Percentiles rank a stretch among this genome's conserved stretches.
phyloP scores from a whole-genome alignment of 2,329 filamentous ascomycete genomes.

The Venturia carpophila region DNA sequence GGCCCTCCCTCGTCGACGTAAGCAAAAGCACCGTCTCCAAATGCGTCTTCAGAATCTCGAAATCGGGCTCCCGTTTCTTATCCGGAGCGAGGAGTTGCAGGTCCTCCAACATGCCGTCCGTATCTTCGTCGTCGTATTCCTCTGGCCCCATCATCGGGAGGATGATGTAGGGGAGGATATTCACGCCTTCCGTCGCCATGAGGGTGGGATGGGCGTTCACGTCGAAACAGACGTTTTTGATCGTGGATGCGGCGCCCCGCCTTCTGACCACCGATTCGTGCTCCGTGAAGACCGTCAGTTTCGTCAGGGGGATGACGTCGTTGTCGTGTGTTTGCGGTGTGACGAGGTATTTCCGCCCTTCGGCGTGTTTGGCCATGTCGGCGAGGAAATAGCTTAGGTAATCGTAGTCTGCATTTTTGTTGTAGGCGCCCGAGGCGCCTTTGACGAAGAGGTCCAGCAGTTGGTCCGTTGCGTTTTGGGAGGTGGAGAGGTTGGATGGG shows the following conservation, averaged over 20 bases:
- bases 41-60: constrained; percentile 72
- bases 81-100: constrained; percentile 83
- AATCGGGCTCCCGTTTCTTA: constrained; percentile 74
- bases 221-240: constrained; percentile 91
- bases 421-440: constrained; percentile 73
- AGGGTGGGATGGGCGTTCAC: constrained; percentile 63
- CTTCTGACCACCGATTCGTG: constrained; percentile 75
- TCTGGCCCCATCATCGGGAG: constrained; percentile 83
- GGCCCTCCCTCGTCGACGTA: constrained; percentile 66
- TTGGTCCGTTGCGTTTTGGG: constrained; percentile 74
- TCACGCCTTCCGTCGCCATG: constrained; percentile 60
- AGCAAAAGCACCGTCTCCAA: constrained; percentile 81
- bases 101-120: constrained; percentile 77
- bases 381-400: constrained; percentile 93
- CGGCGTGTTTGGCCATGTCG: constrained; percentile 72
- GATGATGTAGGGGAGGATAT: constrained; percentile 81
- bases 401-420: constrained; percentile 79
- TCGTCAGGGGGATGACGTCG: constrained; percentile 75
- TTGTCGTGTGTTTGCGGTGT: constrained; percentile 66
- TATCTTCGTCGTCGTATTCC: constrained; percentile 82
- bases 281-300: constrained; percentile 90
- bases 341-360: constrained; percentile 68
- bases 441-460: constrained; percentile 94
- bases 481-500: constrained; percentile 54
- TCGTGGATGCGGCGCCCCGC: constrained; percentile 89